Conservation (phyloP, 108 stramenopile genomes). For the Cyclotella sp. region DNA sequence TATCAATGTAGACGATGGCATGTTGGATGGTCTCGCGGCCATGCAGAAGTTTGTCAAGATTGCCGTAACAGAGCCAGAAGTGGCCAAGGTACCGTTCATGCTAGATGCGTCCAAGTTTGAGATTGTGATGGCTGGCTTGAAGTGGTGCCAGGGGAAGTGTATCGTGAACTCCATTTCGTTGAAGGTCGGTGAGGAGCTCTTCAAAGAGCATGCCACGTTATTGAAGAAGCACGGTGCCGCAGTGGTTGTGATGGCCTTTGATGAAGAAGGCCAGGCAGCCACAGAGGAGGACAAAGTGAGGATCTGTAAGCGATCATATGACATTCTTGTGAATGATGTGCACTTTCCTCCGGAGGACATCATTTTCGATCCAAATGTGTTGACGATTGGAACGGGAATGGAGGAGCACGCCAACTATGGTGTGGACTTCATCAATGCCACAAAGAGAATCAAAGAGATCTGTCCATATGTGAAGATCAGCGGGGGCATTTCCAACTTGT, state of each 20-base stretch:
- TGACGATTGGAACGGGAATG: conserved; percentile 98
- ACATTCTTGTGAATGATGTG: conserved; percentile 95
- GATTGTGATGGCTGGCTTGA: conserved; percentile 94
- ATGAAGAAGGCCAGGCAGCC: conserved; percentile 98
- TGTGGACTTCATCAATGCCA: conserved; percentile 98
- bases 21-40: conserved; percentile 96
- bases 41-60: conserved; percentile 99
- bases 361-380: conserved; percentile 98
- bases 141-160: conserved; percentile 98
- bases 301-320: conserved; percentile 99
- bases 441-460: conserved; percentile 92
- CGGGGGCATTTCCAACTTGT: conserved; percentile 98
- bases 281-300: conserved; percentile 96
- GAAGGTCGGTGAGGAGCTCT: conserved; percentile 98
- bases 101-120: conserved; percentile 99
- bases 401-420: conserved; percentile 98
- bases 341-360: conserved; percentile 99
- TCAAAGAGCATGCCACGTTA: conserved; percentile 95
- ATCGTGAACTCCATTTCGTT: conserved; percentile 98
- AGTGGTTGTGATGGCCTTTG: conserved; percentile 99
- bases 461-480: conserved; percentile 98
- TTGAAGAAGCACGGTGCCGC: conserved; percentile 97
- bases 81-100: conserved; percentile 98
- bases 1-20: conserved; percentile 99
- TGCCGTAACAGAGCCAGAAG: conserved; percentile 97